Conservation (phyloP, 345 rosid species). For the Eutrema japonicum region DNA sequence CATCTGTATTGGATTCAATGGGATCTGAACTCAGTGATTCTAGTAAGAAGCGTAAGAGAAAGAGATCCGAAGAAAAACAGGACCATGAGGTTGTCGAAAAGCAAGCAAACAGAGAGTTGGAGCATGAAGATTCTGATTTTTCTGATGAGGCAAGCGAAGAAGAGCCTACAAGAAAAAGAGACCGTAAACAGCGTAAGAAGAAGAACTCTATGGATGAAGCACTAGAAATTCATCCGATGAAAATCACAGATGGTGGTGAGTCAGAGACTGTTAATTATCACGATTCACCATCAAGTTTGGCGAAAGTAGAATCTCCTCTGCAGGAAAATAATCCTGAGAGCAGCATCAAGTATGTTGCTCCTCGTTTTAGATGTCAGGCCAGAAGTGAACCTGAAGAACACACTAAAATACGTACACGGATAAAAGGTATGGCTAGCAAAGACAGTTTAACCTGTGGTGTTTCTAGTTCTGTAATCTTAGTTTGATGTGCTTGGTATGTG, state of each 20-base stretch:
- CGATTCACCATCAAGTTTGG: conserved; percentile 37
- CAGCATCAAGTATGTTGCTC: conserved; percentile 68
- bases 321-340: conserved; percentile 36
- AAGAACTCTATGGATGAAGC: conserved; percentile 47
- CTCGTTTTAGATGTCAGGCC: conserved; percentile 64
- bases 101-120: conserved; percentile 28
- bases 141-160: conserved; percentile 37
- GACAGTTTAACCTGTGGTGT: conserved; percentile 16
- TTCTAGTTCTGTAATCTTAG: conserved; percentile 15
- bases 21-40: conserved; percentile 43
- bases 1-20: conserved; percentile 49
- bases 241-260: conserved; percentile 35
- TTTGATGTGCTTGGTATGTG: conserved; percentile 31
- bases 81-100: conserved; percentile 39
- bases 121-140: conserved; percentile 38
- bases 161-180: conserved; percentile 35
- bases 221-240: conserved; percentile 33
- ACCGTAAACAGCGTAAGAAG: conserved; percentile 41
- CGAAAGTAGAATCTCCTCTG: conserved; percentile 40
- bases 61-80: conserved; percentile 41
- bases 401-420: conserved; percentile 62
- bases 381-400: conserved; percentile 70
- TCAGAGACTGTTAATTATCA: conserved; percentile 37
- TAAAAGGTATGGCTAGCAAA: conserved; percentile 67
- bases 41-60: conserved; percentile 52